phyloP scores from a whole-genome alignment of 202 grass and related monocot species.

The Carex sylvatica region DNA sequence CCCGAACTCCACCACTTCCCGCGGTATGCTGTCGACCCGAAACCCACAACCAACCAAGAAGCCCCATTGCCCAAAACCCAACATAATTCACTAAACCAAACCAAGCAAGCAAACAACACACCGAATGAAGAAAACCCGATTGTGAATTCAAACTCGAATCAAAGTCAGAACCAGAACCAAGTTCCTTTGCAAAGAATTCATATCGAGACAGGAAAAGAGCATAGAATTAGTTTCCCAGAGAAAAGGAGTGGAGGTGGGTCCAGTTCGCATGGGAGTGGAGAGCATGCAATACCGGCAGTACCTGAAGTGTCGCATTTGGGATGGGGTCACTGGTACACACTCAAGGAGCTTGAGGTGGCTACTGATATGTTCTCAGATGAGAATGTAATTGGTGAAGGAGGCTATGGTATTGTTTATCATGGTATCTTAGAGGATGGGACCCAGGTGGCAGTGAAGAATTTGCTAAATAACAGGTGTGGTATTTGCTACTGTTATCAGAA shows the following conservation, averaged over 20 bases:
- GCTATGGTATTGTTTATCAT: conserved; percentile 89
- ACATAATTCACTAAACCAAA: conserved; percentile 31
- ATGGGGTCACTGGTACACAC: conserved; percentile 94
- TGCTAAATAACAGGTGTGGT: conserved; percentile 80
- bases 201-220: conserved; percentile 85
- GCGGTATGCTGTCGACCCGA: conserved; percentile 25
- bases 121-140: conserved; percentile 37
- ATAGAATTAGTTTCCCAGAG: conserved; percentile 77
- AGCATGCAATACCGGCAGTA: conserved; percentile 40
- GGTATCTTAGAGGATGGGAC: conserved; percentile 67
- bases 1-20: conserved; percentile 50
- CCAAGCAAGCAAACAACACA: conserved; percentile 34
- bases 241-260: conserved; percentile 51
- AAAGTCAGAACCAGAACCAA: conserved; percentile 17
- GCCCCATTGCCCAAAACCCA: conserved; percentile 38
- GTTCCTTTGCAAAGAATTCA: conserved; percentile 43
- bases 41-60: conserved; percentile 58
- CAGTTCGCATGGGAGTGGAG: conserved; percentile 47
- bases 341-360: conserved; percentile 79
- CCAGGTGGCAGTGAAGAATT: conserved; percentile 80
- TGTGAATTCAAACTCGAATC: conserved; percentile 20
- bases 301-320: conserved; percentile 84
- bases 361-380: conserved; percentile 85
- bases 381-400: conserved; percentile 85
- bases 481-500: conserved; percentile 14